Base-by-base conservation (phyloP, 2,329 filamentous ascomycete species). In the Cyphellophora attinorum region DNA sequence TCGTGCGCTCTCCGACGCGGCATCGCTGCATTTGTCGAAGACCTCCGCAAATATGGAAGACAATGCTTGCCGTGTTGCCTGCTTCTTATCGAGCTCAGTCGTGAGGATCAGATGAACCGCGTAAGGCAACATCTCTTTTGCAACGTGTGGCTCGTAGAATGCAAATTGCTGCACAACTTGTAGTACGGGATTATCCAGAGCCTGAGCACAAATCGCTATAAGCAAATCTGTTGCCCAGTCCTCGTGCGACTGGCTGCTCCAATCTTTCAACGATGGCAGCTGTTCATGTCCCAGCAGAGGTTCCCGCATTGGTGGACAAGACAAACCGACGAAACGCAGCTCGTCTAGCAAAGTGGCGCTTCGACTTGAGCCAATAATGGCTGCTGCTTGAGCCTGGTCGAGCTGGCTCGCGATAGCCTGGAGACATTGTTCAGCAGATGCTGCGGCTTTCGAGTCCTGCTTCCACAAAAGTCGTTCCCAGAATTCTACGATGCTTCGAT, bases 91-190 rank as follows among this genome's bases (percentile, higher is more conserved):
- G 42, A 76, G 71, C 17, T 77, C 70, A 25, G 68, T 67, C 2
- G 77, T 63, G 1, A 98, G 67, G 11, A 86, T 76, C 27, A 94
- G 65, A 57, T 98, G 93, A 3, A 93, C 64, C 34, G 96, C 72
- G 45, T 84, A 93, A 0, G 88, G 86, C 32, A 96, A 79, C 0
- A 85, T 67, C 27, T 77, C 72, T 40, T 79, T 72, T 0, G 86
- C 81, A 51, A 95, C 77, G 0, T 74, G 72, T 27, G 74, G 68
- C 16, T 89, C 74, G 10, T 70, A 67, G 10, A 64, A 57, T 4
- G 95, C 62, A 25, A 91, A 70, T 4, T 74, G 72, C 2, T 72
- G 65, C 15, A 96, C 59, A 2, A 80, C 72, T 8, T 72, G 72
- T 27, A 95, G 65, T 2, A 94, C 65, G 11, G 80, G 72, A 39